phyloP scores from a whole-genome alignment of 2,329 filamentous ascomycete species.

The Aureobasidium mangrovei region DNA sequence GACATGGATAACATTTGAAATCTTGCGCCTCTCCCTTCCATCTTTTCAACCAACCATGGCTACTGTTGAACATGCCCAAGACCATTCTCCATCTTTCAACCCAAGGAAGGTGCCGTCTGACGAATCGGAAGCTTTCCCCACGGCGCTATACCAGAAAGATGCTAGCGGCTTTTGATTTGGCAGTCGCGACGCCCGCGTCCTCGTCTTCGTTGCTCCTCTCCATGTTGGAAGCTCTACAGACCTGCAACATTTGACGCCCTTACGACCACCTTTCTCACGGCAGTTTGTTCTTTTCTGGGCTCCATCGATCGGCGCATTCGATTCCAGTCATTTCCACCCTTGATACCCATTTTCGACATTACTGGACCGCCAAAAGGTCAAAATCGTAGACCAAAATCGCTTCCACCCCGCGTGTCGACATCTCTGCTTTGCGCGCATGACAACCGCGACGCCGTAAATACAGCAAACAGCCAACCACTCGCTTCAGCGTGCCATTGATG shows the following conservation, averaged over 20 bases:
- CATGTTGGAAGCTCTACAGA: background rate
- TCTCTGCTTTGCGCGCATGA: constrained; percentile 1
- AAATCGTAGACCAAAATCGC: constrained; percentile 6
- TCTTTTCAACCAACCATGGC: too few species aligned
- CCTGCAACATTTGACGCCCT: constrained; percentile 3
- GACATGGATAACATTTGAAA: too few species aligned
- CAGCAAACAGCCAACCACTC: background rate
- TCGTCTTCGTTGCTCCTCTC: constrained; percentile 4
- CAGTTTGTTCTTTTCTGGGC: constrained; percentile 5
- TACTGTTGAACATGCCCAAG: too few species aligned
- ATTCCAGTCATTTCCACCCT: background rate
- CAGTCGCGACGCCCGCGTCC: constrained; percentile 2
- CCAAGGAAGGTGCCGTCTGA: too few species aligned
- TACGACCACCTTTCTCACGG: constrained; percentile 8
- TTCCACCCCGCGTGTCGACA: constrained; percentile 12
- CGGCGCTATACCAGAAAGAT: background rate
- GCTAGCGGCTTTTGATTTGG: background rate
- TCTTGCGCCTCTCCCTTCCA: too few species aligned
- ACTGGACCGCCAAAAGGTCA: background rate
- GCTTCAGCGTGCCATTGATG: background rate
- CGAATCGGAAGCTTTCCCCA: background rate
- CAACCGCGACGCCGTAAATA: background rate
- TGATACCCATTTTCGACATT: too few species aligned
- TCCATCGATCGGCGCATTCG: constrained; percentile 1
- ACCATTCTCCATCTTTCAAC: too few species aligned